Conservation (phyloP, 164 flowering plant species). For the Buxus sempervirens region DNA sequence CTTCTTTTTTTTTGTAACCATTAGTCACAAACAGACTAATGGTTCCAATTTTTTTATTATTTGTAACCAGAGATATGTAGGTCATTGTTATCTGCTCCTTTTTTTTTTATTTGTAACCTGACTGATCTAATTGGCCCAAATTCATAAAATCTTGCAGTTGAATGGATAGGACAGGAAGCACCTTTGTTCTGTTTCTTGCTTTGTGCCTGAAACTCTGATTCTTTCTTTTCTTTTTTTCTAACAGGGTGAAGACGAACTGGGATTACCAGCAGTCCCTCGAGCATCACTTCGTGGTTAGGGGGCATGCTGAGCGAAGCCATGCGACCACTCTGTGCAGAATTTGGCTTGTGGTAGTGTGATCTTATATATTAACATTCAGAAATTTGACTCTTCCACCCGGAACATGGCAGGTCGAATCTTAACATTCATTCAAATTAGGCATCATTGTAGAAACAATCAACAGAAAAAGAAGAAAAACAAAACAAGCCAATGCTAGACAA, state of each 20-base stretch:
- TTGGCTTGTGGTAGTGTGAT: neutral
- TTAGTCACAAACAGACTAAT: too few species aligned
- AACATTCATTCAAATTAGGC: neutral
- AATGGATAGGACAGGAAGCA: too few species aligned
- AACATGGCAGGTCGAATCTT: neutral
- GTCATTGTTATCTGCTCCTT: too few species aligned
- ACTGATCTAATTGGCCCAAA: too few species aligned
- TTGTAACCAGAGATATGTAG: too few species aligned
- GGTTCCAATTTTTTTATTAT: too few species aligned
- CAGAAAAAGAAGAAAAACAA: too few species aligned
- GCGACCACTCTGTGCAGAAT: constrained; percentile 9
- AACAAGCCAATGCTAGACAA: too few species aligned
- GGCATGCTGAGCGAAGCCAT: neutral
- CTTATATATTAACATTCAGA: neutral
- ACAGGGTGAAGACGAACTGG: constrained; percentile 84
- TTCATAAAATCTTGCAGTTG: too few species aligned
- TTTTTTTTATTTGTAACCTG: too few species aligned
- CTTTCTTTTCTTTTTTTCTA: constrained; percentile 11
- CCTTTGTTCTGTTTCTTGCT: neutral
- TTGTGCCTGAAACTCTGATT: neutral
- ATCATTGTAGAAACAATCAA: neutral
- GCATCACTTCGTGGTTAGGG: constrained; percentile 76
- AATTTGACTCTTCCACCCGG: neutral
- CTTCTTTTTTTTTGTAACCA: too few species aligned
- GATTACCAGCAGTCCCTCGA: constrained; percentile 77